These are phyloP conservation scores for Nyssa sinensis DNA, from an alignment of 148 eudicot genomes.

Conservation along the genomic window DNA sequence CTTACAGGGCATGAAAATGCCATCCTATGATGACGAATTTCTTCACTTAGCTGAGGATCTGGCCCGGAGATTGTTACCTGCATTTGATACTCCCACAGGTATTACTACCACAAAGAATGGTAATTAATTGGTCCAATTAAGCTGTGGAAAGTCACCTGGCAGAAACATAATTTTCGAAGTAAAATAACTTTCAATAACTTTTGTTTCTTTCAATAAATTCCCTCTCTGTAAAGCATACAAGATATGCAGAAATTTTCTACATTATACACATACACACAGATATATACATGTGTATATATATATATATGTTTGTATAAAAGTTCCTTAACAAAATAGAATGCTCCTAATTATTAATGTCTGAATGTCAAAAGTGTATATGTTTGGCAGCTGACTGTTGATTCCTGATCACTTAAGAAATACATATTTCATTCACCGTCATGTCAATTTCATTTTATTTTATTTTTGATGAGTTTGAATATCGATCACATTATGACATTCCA, in stretches of 20 bases:
- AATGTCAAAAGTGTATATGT: no score
- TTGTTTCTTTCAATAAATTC: no score
- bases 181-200: no score
- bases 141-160: no score
- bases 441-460: no score
- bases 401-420: background rate
- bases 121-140: no score
- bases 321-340: background rate
- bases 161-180: no score
- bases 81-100: conserved; percentile 99
- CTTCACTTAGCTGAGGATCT: conserved; percentile 93
- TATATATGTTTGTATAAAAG: background rate
- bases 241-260: no score
- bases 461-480: no score
- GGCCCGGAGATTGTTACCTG: conserved; percentile 79
- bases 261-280: background rate
- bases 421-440: background rate
- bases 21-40: conserved; percentile 78
- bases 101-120: no score
- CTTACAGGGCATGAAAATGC: conserved; percentile 88
- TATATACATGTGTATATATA: background rate
- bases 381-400: background rate
- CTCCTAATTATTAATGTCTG: background rate
- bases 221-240: no score
- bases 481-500: conserved; percentile 2